Conservation (phyloP, 2,329 filamentous ascomycete species). For the Chaetomium sp. region DNA sequence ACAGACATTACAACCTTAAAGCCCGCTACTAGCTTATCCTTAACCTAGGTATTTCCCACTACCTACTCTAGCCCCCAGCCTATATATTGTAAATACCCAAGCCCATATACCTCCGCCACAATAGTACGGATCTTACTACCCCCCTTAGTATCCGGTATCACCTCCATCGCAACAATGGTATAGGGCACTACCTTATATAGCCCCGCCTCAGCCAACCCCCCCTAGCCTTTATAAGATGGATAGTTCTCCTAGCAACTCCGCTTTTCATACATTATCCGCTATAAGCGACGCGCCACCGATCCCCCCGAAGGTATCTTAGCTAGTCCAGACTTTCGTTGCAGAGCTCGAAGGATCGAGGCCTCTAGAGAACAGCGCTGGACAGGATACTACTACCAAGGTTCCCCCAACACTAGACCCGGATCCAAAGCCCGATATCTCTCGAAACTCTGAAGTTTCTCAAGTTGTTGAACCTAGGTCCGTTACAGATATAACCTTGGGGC, state of each 20-base stretch:
- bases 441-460: neutral
- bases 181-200: neutral
- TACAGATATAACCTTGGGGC: neutral
- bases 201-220: neutral
- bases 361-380: neutral
- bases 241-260: neutral
- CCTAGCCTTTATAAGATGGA: constrained; percentile 9
- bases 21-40: neutral
- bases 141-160: neutral
- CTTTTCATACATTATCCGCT: neutral
- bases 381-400: neutral
- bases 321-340: constrained; percentile 12
- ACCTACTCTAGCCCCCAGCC: constrained; percentile 3
- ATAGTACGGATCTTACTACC: neutral
- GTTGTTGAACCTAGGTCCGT: neutral
- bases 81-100: neutral
- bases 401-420: neutral
- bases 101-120: neutral
- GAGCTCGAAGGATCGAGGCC: constrained; percentile 20
- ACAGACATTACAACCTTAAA: neutral
- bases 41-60: constrained; percentile 3
- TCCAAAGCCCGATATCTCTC: neutral
- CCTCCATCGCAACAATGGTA: neutral
- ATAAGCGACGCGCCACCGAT: too few species aligned
- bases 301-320: neutral